Conservation (phyloP, 129 eudicot genomes). For the Cynara cardunculus region DNA sequence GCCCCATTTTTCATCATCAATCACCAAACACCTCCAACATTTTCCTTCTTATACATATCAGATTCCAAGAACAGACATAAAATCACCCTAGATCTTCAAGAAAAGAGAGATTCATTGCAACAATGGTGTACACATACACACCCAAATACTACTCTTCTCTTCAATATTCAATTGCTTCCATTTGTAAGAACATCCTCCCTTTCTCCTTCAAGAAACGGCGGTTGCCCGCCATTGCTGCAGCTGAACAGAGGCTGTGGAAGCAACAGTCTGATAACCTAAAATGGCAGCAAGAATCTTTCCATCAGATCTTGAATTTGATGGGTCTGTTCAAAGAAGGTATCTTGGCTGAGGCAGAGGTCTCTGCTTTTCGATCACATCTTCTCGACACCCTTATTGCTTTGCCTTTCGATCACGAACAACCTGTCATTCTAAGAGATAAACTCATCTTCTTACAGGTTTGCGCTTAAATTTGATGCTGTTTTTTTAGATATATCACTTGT, state of each 20-base stretch:
- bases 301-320: conserved; percentile 67
- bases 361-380: conserved; percentile 67
- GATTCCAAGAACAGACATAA: conserved; percentile 20
- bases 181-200: conserved; percentile 87
- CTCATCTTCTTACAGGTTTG: conserved; percentile 88
- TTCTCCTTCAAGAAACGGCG: conserved; percentile 79
- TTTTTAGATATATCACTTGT: not conserved
- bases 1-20: conserved; percentile 18
- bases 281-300: conserved; percentile 97
- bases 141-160: conserved; percentile 79
- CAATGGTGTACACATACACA: conserved; percentile 70
- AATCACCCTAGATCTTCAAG: not conserved
- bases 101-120: not conserved
- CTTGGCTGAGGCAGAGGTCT: conserved; percentile 62
- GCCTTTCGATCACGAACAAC: conserved; percentile 45
- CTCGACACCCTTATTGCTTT: conserved; percentile 55
- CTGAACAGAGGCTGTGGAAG: conserved; percentile 43
- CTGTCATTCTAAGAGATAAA: conserved; percentile 73
- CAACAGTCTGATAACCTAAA: conserved; percentile 73
- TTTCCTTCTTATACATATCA: conserved; percentile 12
- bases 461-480: not conserved
- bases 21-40: not conserved
- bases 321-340: conserved; percentile 91
- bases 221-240: conserved; percentile 69
- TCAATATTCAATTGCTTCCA: conserved; percentile 80